These are phyloP conservation scores for Larix kaempferi DNA, from an alignment of 75 land plant species.

Conservation along the genomic window DNA sequence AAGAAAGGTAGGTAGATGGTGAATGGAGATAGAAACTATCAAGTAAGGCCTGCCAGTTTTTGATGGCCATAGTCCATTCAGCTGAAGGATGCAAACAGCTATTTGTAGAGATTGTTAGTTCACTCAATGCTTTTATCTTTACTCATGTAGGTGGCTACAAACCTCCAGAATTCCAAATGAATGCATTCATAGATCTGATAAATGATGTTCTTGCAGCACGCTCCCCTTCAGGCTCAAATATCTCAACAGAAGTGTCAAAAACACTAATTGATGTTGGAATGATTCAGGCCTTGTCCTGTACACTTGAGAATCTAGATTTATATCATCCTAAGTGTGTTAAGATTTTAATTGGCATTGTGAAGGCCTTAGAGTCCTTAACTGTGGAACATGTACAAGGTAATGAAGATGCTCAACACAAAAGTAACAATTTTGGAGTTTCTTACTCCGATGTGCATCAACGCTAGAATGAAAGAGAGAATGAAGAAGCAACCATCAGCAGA, in stretches of 20 bases:
- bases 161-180: slow-evolving; percentile 50
- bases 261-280: too few relatives aligned
- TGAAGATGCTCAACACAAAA: too few relatives aligned
- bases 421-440: slow-evolving; percentile 2
- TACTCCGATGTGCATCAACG: background rate
- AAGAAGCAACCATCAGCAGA: too few relatives aligned
- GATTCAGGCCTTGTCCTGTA: too few relatives aligned
- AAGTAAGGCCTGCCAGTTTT: slow-evolving; percentile 65
- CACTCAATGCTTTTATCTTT: slow-evolving; percentile 42
- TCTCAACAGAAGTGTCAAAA: too few relatives aligned
- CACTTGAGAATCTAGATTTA: too few relatives aligned
- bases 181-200: too few relatives aligned
- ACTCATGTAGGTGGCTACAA: slow-evolving; percentile 33
- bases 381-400: slow-evolving; percentile 66
- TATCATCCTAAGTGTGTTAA: too few relatives aligned
- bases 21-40: slow-evolving; percentile 93
- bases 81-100: slow-evolving; percentile 72
- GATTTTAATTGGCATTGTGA: slow-evolving; percentile 76
- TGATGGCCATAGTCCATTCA: too few relatives aligned
- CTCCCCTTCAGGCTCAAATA: too few relatives aligned
- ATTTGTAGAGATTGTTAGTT: slow-evolving; percentile 65
- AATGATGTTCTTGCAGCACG: too few relatives aligned
- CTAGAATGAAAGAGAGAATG: too few relatives aligned
- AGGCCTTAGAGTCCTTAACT: slow-evolving; percentile 81
- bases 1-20: slow-evolving; percentile 59